Conservation (phyloP, 257 asterid species). For the Ligustrum vulgare region DNA sequence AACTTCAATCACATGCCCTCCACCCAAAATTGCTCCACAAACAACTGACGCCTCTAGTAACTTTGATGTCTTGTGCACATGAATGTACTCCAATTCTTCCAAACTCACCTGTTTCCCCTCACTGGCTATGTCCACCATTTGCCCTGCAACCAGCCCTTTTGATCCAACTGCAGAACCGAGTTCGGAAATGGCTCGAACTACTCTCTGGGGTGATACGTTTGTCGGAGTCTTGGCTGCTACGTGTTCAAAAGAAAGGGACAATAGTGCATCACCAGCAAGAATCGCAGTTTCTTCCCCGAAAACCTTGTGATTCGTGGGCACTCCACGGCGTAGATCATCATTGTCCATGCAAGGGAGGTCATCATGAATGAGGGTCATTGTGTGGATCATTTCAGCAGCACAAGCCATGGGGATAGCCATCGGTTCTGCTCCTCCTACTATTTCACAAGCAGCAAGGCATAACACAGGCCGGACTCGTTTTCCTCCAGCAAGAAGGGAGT, state of each 20-base stretch:
- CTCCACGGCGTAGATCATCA: constrained; percentile 62
- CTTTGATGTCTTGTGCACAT: constrained; percentile 62
- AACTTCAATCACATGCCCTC: constrained; percentile 45
- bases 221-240: constrained; percentile 39
- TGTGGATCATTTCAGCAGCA: constrained; percentile 70
- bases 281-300: constrained; percentile 66
- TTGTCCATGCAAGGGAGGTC: constrained; percentile 81
- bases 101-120: constrained; percentile 52
- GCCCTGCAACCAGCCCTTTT: constrained; percentile 70
- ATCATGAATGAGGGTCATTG: constrained; percentile 72
- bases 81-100: constrained; percentile 59
- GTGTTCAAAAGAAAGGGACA: constrained; percentile 62
- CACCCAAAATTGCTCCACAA: constrained; percentile 72
- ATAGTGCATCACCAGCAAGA: constrained; percentile 67
- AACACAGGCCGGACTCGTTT: constrained; percentile 63
- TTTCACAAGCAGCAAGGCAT: constrained; percentile 64
- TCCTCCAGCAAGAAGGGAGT: constrained; percentile 70
- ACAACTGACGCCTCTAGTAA: constrained; percentile 78
- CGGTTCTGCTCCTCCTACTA: constrained; percentile 57
- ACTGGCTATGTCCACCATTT: constrained; percentile 50
- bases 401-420: constrained; percentile 58
- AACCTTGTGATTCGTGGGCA: constrained; percentile 63
- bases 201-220: constrained; percentile 31
- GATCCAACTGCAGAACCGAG: constrained; percentile 56
- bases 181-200: constrained; percentile 51